Evolutionary conservation across 768 basidiomycete species (phyloP).

Genomic region (Boletus patriciae): DNA sequence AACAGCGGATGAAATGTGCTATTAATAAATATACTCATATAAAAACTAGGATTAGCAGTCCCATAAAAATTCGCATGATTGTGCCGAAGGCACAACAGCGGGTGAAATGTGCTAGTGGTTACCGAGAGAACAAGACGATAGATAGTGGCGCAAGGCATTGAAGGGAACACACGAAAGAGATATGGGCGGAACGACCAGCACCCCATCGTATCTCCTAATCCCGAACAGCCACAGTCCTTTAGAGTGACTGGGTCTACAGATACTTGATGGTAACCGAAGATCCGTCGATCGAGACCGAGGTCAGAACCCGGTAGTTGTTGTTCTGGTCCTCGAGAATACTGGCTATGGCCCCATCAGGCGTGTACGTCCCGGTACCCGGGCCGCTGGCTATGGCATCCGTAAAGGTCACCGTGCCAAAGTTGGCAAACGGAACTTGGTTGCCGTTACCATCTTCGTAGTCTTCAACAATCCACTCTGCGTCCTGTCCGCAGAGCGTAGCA

Average conservation of each 20-base stretch:
- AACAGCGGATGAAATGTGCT: too few relatives aligned
- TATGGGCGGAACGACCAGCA: too few relatives aligned
- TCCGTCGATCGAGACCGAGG: not conserved
- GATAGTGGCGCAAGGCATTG: not conserved
- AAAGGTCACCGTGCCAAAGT: slow-evolving; percentile 10
- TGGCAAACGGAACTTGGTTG: not conserved
- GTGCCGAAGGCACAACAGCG: too few relatives aligned
- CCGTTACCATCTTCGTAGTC: not conserved
- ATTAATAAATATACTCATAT: too few relatives aligned
- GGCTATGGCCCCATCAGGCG: not conserved
- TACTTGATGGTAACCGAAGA: not conserved
- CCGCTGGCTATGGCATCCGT: slow-evolving; percentile 2
- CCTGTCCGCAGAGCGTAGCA: not conserved
- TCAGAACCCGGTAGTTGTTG: too few relatives aligned
- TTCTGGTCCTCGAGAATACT: too few relatives aligned
- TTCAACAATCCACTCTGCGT: slow-evolving; percentile 14
- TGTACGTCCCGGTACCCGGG: not conserved
- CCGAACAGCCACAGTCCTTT: not conserved
- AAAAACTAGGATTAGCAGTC: too few relatives aligned
- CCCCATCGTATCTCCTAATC: too few relatives aligned
- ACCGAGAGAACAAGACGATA: not conserved
- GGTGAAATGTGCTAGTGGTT: too few relatives aligned
- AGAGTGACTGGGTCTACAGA: not conserved
- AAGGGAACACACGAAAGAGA: not conserved
- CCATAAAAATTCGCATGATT: too few relatives aligned